Percentiles rank a stretch among this genome's conserved stretches.
Conservation (phyloP, 2,329 filamentous ascomycete genomes). For the Exophiala sp. region DNA sequence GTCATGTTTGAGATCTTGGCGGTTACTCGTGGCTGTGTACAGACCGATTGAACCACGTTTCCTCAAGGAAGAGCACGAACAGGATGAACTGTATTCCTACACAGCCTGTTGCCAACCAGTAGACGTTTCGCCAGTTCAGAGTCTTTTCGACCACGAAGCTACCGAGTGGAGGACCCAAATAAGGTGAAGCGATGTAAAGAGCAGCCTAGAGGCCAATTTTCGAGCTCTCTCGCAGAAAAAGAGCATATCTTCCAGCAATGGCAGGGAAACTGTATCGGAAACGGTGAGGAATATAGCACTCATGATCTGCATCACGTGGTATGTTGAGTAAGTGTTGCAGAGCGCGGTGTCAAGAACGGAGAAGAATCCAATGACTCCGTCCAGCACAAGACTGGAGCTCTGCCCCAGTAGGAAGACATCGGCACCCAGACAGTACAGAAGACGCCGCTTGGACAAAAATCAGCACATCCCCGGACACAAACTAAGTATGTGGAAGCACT, state of each 20-base stretch:
- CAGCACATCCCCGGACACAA: too few species aligned
- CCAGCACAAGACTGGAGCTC: conserved; percentile 40
- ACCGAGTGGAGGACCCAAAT: conserved; percentile 24
- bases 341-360: conserved; percentile 38
- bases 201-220: conserved; percentile 38
- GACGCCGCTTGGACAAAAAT: conserved; percentile 28
- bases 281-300: conserved; percentile 43
- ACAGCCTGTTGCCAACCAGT: conserved; percentile 33
- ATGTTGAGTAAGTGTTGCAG: conserved; percentile 34
- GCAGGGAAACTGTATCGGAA: conserved; percentile 39
- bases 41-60: conserved; percentile 37
- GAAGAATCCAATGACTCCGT: conserved; percentile 35
- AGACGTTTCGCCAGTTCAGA: conserved; percentile 35
- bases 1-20: conserved; percentile 22
- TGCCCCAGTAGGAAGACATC: conserved; percentile 40
- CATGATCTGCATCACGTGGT: conserved; percentile 40
- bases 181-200: conserved; percentile 33
- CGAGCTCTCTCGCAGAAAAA: conserved; percentile 39
- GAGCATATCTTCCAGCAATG: conserved; percentile 42
- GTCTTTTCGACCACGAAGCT: conserved; percentile 37
- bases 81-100: conserved; percentile 29
- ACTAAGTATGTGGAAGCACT: too few species aligned
- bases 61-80: conserved; percentile 35
- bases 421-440: conserved; percentile 39
- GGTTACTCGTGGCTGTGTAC: conserved; percentile 21